These are phyloP conservation scores for Byssoonygena ceratinophila DNA, from an alignment of 2,329 filamentous ascomycete genomes.

Conservation along the genomic window DNA sequence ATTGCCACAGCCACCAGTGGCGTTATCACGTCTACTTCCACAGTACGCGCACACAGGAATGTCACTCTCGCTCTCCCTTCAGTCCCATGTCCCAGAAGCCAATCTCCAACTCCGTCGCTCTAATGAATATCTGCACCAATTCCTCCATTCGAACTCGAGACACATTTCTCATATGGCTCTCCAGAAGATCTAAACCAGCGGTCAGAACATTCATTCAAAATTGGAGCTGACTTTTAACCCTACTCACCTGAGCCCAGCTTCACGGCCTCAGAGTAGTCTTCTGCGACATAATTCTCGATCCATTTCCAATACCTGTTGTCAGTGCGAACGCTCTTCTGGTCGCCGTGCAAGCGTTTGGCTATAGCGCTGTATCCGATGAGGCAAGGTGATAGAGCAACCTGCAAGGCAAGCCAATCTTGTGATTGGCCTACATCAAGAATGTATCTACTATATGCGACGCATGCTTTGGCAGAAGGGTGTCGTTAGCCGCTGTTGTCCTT, in stretches of 20 bases:
- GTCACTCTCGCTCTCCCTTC: conserved; percentile 16
- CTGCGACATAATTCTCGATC: conserved; percentile 79
- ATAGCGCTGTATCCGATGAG: conserved; percentile 80
- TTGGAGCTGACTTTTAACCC: not conserved
- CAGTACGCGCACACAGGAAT: no score
- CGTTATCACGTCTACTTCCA: no score
- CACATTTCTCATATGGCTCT: conserved; percentile 61
- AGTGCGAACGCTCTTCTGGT: conserved; percentile 49
- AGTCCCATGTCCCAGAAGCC: conserved; percentile 64
- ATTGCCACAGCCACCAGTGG: no score
- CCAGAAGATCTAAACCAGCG: conserved; percentile 52
- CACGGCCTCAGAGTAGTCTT: conserved; percentile 67
- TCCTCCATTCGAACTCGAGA: conserved; percentile 69
- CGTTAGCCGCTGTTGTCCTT: not conserved
- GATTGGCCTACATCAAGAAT: conserved; percentile 81
- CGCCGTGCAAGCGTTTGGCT: conserved; percentile 57
- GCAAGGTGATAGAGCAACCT: conserved; percentile 75
- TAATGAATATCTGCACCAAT: conserved; percentile 71
- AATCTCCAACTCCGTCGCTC: conserved; percentile 70
- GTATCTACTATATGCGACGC: conserved; percentile 72
- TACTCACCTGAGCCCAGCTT: conserved; percentile 55
- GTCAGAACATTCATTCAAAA: conserved; percentile 13
- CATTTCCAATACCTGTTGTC: conserved; percentile 76
- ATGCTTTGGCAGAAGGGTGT: conserved; percentile 40
- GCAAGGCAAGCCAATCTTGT: conserved; percentile 77